These are phyloP conservation scores for Coemansia sp. DNA, from an alignment of 192 early-diverging fungal genomes.

Conservation along the genomic window DNA sequence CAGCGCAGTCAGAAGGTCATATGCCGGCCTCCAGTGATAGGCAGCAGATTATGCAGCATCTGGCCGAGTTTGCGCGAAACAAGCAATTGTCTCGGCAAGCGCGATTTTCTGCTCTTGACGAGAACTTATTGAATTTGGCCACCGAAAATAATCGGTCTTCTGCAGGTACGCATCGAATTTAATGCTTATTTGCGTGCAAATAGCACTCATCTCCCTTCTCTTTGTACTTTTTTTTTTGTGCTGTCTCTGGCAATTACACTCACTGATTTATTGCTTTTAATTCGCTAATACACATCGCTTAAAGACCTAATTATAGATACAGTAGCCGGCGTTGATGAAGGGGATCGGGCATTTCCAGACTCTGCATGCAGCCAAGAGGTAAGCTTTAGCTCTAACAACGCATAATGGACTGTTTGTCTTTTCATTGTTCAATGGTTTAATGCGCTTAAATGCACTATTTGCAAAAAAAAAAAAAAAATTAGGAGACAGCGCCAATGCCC, in stretches of 20 bases:
- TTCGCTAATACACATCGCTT: too few relatives aligned
- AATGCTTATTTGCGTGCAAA: background rate
- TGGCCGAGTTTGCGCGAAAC: constrained; percentile 41
- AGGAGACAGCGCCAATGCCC: too few relatives aligned
- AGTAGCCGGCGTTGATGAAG: too few relatives aligned
- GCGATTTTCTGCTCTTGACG: background rate
- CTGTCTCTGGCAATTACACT: too few relatives aligned
- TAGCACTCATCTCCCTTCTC: background rate
- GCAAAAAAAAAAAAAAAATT: too few relatives aligned
- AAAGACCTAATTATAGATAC: too few relatives aligned
- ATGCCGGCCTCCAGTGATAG: constrained; percentile 6
- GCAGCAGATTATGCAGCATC: constrained; percentile 24
- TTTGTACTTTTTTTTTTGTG: background rate
- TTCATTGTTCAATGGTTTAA: too few relatives aligned
- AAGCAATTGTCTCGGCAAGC: constrained; percentile 30
- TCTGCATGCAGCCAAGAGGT: constrained; percentile 5
- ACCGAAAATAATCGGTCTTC: background rate
- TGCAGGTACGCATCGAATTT: constrained; percentile 4
- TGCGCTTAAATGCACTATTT: too few relatives aligned
- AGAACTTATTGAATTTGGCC: background rate
- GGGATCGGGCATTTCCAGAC: background rate
- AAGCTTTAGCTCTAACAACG: background rate
- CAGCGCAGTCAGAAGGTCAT: constrained; percentile 11
- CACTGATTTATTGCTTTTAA: too few relatives aligned
- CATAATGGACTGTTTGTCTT: too few relatives aligned